Evolutionary conservation across 331 rosid genomes (phyloP).

Genomic region (Rhamnella rubrinervis): DNA sequence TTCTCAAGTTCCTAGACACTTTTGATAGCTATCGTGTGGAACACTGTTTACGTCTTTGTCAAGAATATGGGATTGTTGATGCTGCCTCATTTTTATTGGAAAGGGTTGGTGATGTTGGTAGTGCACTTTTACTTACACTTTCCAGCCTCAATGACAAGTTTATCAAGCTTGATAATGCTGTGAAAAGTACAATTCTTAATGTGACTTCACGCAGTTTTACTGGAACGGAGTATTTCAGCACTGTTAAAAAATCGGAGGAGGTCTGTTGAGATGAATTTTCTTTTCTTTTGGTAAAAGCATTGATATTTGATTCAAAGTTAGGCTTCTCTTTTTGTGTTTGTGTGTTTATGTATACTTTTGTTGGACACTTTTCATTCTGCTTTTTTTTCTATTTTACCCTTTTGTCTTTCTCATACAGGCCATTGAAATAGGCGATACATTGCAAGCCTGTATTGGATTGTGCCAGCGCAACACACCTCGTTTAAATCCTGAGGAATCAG

Average conservation of each 20-base stretch:
- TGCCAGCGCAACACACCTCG: conserved; percentile 99
- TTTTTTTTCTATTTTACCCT: conserved; percentile 1
- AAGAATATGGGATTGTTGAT: conserved; percentile 76
- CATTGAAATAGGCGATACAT: conserved; percentile 45
- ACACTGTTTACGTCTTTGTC: conserved; percentile 86
- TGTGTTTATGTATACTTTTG: conserved; percentile 18
- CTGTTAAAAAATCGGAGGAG: conserved; percentile 57
- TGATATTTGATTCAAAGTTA: conserved; percentile 10
- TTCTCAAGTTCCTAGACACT: conserved; percentile 87
- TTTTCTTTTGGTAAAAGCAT: too few relatives aligned
- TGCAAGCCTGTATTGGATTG: conserved; percentile 83
- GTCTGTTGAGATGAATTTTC: conserved; percentile 39
- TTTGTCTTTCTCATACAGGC: conserved; percentile 51
- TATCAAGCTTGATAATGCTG: conserved; percentile 71
- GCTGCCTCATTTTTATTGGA: conserved; percentile 93
- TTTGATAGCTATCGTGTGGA: conserved; percentile 95
- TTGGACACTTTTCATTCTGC: conserved; percentile 8
- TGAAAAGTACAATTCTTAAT: conserved; percentile 51
- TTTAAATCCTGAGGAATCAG: conserved; percentile 88
- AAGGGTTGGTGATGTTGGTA: conserved; percentile 94
- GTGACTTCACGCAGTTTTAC: conserved; percentile 42
- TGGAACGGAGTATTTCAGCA: conserved; percentile 35
- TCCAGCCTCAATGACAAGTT: conserved; percentile 76
- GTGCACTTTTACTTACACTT: conserved; percentile 85
- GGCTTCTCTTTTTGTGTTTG: conserved; percentile 13